Evolutionary conservation across 2,329 filamentous ascomycete species (phyloP).

Genomic region (Daldinia eschscholtzii): DNA sequence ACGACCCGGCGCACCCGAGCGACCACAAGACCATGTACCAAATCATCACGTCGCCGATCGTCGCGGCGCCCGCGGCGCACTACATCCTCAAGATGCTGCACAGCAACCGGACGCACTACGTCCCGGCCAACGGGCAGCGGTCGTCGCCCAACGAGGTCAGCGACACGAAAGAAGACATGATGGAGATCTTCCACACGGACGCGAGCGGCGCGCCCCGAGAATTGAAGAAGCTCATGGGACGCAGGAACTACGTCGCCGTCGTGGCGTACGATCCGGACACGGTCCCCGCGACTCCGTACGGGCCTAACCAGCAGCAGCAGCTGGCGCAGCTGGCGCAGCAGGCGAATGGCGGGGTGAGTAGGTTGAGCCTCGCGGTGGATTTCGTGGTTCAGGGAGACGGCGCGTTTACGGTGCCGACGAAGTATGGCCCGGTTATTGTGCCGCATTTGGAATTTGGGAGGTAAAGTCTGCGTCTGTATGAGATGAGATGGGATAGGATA

Average conservation of each 20-base stretch:
- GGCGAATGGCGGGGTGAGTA: conserved; percentile 64
- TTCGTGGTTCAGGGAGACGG: conserved; percentile 97
- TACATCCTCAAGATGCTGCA: conserved; percentile 97
- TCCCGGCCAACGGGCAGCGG: conserved; percentile 87
- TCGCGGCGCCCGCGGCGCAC: conserved; percentile 85
- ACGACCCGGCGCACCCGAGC: conserved; percentile 89
- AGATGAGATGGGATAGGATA: not conserved
- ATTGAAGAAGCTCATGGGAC: conserved; percentile 90
- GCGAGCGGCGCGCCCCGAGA: conserved; percentile 86
- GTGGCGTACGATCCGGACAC: conserved; percentile 94
- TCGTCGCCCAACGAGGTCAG: conserved; percentile 72
- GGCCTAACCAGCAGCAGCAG: conserved; percentile 45
- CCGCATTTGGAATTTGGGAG: conserved; percentile 84
- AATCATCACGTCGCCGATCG: conserved; percentile 91
- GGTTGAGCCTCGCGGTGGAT: conserved; percentile 90
- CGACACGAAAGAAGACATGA: conserved; percentile 99
- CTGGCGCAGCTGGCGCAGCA: too few relatives aligned
- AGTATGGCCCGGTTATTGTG: conserved; percentile 96
- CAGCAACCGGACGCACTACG: conserved; percentile 91
- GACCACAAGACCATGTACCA: conserved; percentile 99
- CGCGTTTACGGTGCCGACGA: conserved; percentile 83
- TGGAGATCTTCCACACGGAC: conserved; percentile 98
- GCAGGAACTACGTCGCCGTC: conserved; percentile 91
- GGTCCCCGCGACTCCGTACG: conserved; percentile 57
- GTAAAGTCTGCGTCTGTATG: conserved; percentile 51